Evolutionary conservation across 805 yeast species (phyloP).

Genomic region (Nakazawaea ishiwadae): DNA sequence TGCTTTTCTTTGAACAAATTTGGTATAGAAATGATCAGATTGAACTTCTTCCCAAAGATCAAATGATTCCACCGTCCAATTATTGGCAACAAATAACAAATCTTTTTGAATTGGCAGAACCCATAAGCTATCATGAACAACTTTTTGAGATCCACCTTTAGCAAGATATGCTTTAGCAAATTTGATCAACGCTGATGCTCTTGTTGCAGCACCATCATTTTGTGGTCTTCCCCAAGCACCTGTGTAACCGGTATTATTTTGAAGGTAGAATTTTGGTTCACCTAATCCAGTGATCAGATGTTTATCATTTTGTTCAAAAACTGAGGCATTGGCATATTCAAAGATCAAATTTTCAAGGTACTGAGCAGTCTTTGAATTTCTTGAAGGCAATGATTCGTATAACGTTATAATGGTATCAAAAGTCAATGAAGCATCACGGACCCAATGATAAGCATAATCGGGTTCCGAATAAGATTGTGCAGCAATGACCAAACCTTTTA

Average conservation of each 20-base stretch:
- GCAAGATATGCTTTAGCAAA: constrained; percentile 5
- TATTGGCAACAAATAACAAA: constrained; percentile 28
- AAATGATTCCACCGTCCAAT: constrained; percentile 33
- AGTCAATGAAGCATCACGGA: constrained; percentile 10
- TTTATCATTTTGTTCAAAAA: constrained; percentile 1
- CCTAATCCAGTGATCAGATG: constrained; percentile 29
- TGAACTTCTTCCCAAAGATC: constrained; percentile 44
- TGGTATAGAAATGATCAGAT: constrained; percentile 34
- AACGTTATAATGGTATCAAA: constrained; percentile 1
- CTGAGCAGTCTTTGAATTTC: background rate
- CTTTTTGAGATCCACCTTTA: constrained; percentile 3
- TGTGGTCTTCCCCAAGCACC: constrained; percentile 42
- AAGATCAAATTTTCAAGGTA: constrained; percentile 9
- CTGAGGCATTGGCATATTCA: constrained; percentile 5
- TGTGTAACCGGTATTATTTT: constrained; percentile 9
- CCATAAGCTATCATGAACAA: constrained; percentile 2
- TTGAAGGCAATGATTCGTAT: background rate
- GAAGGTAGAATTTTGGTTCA: constrained; percentile 37
- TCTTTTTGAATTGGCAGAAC: constrained; percentile 30
- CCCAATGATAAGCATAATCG: constrained; percentile 10
- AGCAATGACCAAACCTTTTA: constrained; percentile 9
- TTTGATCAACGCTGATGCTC: constrained; percentile 9
- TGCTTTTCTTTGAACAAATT: constrained; percentile 8
- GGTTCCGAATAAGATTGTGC: constrained; percentile 6
- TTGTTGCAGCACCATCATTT: constrained; percentile 37